Evolutionary conservation across 1,284 basidiomycete species (phyloP).

Genomic region (Cryptococcus amylolentus): DNA sequence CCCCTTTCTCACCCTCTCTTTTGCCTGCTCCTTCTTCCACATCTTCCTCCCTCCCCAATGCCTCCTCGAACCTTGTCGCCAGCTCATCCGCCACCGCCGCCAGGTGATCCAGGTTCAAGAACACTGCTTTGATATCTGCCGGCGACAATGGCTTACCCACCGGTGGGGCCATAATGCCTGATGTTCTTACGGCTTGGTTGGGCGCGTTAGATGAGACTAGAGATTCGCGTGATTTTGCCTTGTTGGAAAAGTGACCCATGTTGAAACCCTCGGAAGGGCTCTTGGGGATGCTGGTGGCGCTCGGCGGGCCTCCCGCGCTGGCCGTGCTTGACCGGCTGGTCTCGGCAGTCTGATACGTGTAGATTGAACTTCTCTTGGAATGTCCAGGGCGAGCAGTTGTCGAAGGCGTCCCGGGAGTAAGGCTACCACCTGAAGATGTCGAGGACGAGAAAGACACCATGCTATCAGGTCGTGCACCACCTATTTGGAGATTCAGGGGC

Average conservation of each 20-base stretch:
- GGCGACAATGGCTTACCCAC: slow-evolving; percentile 59
- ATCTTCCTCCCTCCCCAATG: slow-evolving; percentile 38
- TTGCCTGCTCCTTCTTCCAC: slow-evolving; percentile 6
- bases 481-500: slow-evolving; percentile 15
- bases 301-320: slow-evolving; percentile 1
- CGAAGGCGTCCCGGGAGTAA: not conserved
- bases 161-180: slow-evolving; percentile 16
- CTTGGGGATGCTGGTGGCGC: slow-evolving; percentile 13
- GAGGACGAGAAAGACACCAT: not conserved
- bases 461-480: too few species aligned
- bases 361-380: slow-evolving; percentile 22
- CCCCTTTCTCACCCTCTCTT: slow-evolving; percentile 51
- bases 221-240: not conserved
- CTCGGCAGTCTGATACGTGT: slow-evolving; percentile 33
- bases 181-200: not conserved
- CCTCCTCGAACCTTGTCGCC: slow-evolving; percentile 48
- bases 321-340: slow-evolving; percentile 23
- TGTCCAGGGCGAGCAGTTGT: not conserved
- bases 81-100: slow-evolving; percentile 69
- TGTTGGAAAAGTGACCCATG: slow-evolving; percentile 10
- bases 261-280: slow-evolving; percentile 13
- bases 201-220: slow-evolving; percentile 5
- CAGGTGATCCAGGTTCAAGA: slow-evolving; percentile 72
- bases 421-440: not conserved
- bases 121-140: slow-evolving; percentile 70